Percentiles rank a stretch among this genome's conserved stretches.
Evolutionary conservation across 106 monocot species (phyloP).

Genomic region (Posidonia australis): DNA sequence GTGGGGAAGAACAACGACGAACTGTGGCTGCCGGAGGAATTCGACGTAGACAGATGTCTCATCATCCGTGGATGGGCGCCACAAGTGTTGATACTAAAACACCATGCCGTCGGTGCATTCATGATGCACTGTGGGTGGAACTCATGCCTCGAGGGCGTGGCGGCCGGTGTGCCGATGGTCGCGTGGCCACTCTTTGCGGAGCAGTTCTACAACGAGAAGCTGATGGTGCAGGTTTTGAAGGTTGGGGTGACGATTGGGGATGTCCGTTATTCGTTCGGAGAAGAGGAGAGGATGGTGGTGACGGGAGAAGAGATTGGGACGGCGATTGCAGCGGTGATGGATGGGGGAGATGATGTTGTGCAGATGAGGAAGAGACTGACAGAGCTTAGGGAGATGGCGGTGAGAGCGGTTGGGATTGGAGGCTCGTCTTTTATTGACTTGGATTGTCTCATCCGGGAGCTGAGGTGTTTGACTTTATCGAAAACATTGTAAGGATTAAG

Average conservation of each 20-base stretch:
- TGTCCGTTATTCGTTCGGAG: not conserved
- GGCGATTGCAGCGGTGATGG: not conserved
- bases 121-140: slow-evolving; percentile 76
- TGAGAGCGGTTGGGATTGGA: not conserved
- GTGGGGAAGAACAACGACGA: not conserved
- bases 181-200: slow-evolving; percentile 10
- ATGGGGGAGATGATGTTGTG: not conserved
- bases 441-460: not conserved
- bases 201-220: slow-evolving; percentile 16
- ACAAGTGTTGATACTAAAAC: slow-evolving; percentile 8
- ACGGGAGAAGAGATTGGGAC: not conserved
- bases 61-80: slow-evolving; percentile 13
- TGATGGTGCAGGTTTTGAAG: slow-evolving; percentile 3
- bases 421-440: not conserved
- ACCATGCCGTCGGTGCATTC: slow-evolving; percentile 21
- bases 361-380: not conserved
- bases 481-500: too few relatives aligned
- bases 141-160: slow-evolving; percentile 39
- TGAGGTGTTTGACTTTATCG: not conserved
- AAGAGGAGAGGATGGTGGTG: not conserved
- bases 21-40: slow-evolving; percentile 5
- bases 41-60: slow-evolving; percentile 6
- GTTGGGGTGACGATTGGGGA: not conserved
- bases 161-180: slow-evolving; percentile 10
- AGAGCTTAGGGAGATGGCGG: not conserved